phyloP scores from a whole-genome alignment of 352 stramenopile genomes.

The Thalassiosira delicatula region DNA sequence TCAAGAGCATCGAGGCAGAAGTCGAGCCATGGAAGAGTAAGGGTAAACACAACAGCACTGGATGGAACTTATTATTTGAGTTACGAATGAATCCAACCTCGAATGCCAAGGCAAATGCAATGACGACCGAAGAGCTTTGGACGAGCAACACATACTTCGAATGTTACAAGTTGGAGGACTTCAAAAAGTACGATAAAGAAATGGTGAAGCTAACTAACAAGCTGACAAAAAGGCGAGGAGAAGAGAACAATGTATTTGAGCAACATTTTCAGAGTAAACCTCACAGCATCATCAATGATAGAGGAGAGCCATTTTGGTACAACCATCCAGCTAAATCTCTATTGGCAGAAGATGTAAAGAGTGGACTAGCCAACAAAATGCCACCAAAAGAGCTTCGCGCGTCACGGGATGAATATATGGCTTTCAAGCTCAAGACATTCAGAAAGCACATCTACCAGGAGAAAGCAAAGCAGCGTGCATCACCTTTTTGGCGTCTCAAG shows the following conservation, averaged over 20 bases:
- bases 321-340: conserved; percentile 1
- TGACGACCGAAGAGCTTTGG: no score
- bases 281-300: neutral
- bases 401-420: neutral
- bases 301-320: conserved; percentile 9
- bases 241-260: neutral
- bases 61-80: conserved; percentile 2
- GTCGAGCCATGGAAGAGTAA: neutral
- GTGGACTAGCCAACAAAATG: neutral
- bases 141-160: no score
- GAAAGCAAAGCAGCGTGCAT: conserved; percentile 12
- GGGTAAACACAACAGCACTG: neutral
- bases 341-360: conserved; percentile 12
- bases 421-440: neutral
- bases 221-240: neutral
- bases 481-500: conserved; percentile 6
- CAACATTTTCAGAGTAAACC: neutral
- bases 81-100: conserved; percentile 23
- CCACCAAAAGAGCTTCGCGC: neutral
- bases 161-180: neutral
- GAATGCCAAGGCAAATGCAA: no score
- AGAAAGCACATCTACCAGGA: conserved; percentile 16
- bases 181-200: conserved; percentile 14
- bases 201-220: conserved; percentile 11
- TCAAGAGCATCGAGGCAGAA: neutral